phyloP scores from a whole-genome alignment of 305 asterid species.

The Euphrasia arctica region DNA sequence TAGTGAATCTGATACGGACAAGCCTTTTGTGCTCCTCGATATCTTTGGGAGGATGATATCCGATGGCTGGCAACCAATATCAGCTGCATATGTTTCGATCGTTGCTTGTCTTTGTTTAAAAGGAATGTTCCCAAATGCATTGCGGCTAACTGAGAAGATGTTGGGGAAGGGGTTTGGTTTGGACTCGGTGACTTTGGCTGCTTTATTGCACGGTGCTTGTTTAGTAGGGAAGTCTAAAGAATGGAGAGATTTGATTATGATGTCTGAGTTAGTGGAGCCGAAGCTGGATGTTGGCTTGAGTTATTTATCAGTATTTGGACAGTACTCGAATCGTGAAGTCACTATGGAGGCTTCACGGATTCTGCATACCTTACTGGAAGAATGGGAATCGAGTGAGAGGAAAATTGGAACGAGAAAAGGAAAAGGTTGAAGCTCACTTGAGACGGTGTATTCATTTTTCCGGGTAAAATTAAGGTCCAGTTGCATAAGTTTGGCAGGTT shows the following conservation, averaged over 20 bases:
- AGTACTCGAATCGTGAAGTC: conserved; percentile 42
- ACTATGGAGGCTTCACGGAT: conserved; percentile 52
- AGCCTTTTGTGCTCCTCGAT: conserved; percentile 53
- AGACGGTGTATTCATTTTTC: background rate
- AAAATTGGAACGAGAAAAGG: background rate
- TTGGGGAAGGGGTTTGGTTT: conserved; percentile 41
- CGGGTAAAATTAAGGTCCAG: background rate
- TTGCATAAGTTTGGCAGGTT: background rate
- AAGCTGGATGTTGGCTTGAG: conserved; percentile 47
- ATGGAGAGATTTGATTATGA: conserved; percentile 59
- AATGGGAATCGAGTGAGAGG: conserved; percentile 29
- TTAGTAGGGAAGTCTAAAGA: conserved; percentile 55
- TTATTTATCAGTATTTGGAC: conserved; percentile 50
- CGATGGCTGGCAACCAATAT: conserved; percentile 54
- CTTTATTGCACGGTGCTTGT: conserved; percentile 68
- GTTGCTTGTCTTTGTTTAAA: conserved; percentile 62
- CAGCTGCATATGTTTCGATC: conserved; percentile 72
- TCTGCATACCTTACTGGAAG: conserved; percentile 51
- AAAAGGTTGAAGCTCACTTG: background rate
- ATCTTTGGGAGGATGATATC: conserved; percentile 47
- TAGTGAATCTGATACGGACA: conserved; percentile 25
- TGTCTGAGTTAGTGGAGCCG: conserved; percentile 38
- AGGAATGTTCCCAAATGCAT: conserved; percentile 54
- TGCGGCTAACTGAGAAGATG: conserved; percentile 51
- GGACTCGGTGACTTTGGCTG: conserved; percentile 54